Evolutionary conservation across 805 yeast genomes (phyloP), one percentile per base, ranked within the genome.

Genomic region (Saturnispora ahearnii): DNA sequence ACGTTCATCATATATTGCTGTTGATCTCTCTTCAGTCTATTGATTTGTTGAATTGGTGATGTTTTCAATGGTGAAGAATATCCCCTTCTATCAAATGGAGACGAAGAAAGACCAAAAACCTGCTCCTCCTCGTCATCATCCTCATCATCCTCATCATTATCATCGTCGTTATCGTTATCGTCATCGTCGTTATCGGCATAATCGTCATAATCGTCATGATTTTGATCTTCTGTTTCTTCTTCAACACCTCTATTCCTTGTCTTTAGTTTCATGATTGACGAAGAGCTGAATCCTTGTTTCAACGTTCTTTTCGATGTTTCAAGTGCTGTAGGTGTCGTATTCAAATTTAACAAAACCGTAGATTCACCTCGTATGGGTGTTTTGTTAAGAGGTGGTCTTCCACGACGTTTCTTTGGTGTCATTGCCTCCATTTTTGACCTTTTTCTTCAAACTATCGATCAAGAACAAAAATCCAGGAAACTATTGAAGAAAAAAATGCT

Each of bases 191-290:
- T 22, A 12, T 18, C 24, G 7, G 18, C 40, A 1, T 36, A 22
- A 5, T 36, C 24, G 13, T 36, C 40, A 5, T 36, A 18, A 18
- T 18, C 18, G 18, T 18, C 18, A 18, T 2, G 18, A 18, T 18
- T 18, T 18, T 18, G 18, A 21, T 34, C 40, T 36, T 36, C 40
- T 18, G n/a, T 13, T 22, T 36, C 40, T 18, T 36, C 40, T 18
- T 18, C 40, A 4, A 10, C 40, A 3, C 12, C 21, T 36, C 40
- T 36, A 18, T 22, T 36, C 21, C 24, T 36, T 36, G n/a, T 36
- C 21, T 60, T 62, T n/a, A 64, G 56, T 32, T 58, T 57, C 67
- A 64, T 64, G n/a, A 63, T 59, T 7, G 68, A 67, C 7, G 62
- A 60, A 2, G 67, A 59, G 32, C 58, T 54, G 41, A 63, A 55